A percentile compares a stretch with the other conserved stretches of the same genome.
Evolutionary conservation across 805 yeast genomes (phyloP).

Genomic region (Starmerella riodocensis): DNA sequence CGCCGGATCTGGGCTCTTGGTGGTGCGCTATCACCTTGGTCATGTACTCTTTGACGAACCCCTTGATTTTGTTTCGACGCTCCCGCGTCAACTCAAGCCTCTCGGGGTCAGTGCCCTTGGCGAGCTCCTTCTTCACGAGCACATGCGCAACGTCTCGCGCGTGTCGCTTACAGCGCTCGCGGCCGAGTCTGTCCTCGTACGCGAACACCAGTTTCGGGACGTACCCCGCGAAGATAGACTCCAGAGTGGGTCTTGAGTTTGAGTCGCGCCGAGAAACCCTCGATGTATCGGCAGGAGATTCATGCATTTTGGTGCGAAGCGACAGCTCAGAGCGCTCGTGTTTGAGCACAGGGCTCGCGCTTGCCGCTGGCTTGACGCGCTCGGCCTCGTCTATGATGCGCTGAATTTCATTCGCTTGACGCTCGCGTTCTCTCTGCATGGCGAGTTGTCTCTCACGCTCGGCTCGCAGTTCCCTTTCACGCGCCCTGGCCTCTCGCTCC

Average conservation of each 20-base stretch:
- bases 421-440: conserved; percentile 17
- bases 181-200: conserved; percentile 53
- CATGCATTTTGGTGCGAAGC: neutral
- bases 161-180: conserved; percentile 59
- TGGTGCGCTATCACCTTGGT: conserved; percentile 19
- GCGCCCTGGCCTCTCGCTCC: conserved; percentile 14
- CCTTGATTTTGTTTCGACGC: conserved; percentile 56
- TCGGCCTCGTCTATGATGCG: conserved; percentile 22
- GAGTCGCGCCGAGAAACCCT: neutral
- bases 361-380: conserved; percentile 1
- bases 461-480: conserved; percentile 11
- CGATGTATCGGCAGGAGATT: neutral
- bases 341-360: neutral
- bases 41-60: conserved; percentile 36
- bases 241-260: neutral
- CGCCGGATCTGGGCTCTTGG: too few relatives aligned
- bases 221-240: conserved; percentile 43
- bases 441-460: conserved; percentile 11
- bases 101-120: neutral
- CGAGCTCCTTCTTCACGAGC: conserved; percentile 51
- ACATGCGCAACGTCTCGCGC: conserved; percentile 64
- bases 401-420: conserved; percentile 28
- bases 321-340: neutral
- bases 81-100: conserved; percentile 49
- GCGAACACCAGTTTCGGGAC: conserved; percentile 69